Conservation (phyloP, 495 filamentous ascomycete genomes). For the Lasiosphaeria ovina region DNA sequence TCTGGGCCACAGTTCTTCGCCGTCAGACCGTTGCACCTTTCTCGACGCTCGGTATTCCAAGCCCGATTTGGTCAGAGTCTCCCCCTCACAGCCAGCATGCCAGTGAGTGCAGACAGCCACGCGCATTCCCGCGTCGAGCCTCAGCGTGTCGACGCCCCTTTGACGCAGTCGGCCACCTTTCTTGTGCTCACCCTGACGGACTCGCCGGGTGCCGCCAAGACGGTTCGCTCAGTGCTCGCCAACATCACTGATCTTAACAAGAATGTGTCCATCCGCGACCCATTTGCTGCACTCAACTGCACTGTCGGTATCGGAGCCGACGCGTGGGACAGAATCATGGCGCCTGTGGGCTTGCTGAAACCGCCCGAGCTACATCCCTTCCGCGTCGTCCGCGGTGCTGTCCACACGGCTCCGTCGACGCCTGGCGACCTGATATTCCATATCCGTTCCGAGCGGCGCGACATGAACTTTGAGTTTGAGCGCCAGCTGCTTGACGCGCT, state of each 20-base stretch:
- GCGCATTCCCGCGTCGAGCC: not conserved
- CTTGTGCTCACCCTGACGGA: constrained; percentile 3
- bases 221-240: not conserved
- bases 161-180: constrained; percentile 6
- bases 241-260: constrained; percentile 2
- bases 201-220: not conserved
- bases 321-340: not conserved
- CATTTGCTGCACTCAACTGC: constrained; percentile 1
- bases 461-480: constrained; percentile 11
- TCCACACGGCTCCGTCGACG: constrained; percentile 6
- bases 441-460: constrained; percentile 7
- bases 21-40: not conserved
- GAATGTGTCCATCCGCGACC: constrained; percentile 9
- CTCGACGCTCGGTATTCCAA: not conserved
- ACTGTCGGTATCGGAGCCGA: constrained; percentile 18
- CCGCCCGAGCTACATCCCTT: constrained; percentile 8
- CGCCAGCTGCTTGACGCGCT: constrained; percentile 3
- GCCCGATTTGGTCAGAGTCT: not conserved
- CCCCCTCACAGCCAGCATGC: not conserved
- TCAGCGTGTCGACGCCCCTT: constrained; percentile 3
- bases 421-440: constrained; percentile 8
- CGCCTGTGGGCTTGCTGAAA: not conserved
- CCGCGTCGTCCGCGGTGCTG: not conserved
- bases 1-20: no score
- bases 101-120: no score